Conservation (phyloP, 495 filamentous ascomycete species). For the Chaetomium fimeti region DNA sequence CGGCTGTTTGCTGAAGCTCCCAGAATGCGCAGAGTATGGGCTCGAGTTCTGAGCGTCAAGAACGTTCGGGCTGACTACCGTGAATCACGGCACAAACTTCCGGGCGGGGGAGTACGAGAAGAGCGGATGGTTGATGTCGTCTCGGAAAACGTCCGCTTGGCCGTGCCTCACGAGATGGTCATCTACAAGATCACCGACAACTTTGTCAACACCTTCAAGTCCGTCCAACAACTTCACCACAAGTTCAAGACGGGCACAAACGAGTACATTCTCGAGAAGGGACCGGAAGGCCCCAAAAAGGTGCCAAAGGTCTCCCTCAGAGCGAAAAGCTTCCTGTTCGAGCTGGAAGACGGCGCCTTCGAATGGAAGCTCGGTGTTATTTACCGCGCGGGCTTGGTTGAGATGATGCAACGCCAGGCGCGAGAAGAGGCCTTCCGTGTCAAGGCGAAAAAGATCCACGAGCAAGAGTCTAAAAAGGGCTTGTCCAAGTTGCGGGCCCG, state of each 20-base stretch:
- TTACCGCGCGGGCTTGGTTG: constrained; percentile 80
- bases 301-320: constrained; percentile 82
- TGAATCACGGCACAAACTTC: constrained; percentile 66
- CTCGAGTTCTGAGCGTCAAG: constrained; percentile 78
- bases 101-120: constrained; percentile 56
- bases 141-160: constrained; percentile 80
- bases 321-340: constrained; percentile 77
- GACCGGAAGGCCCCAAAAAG: constrained; percentile 77
- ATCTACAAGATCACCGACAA: constrained; percentile 92
- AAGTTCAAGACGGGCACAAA: constrained; percentile 82
- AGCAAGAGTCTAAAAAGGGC: constrained; percentile 59
- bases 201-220: constrained; percentile 80
- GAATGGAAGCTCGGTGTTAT: constrained; percentile 95
- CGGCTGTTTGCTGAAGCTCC: constrained; percentile 85
- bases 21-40: constrained; percentile 77
- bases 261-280: constrained; percentile 80
- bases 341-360: constrained; percentile 93
- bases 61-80: constrained; percentile 75
- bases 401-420: constrained; percentile 84
- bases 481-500: constrained; percentile 46
- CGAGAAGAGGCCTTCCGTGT: constrained; percentile 85
- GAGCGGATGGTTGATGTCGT: constrained; percentile 83
- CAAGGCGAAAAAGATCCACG: constrained; percentile 79
- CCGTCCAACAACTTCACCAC: constrained; percentile 84
- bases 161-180: constrained; percentile 91